phyloP scores from a whole-genome alignment of 2,329 filamentous ascomycete species.

The Neofusicoccum cordaticola region DNA sequence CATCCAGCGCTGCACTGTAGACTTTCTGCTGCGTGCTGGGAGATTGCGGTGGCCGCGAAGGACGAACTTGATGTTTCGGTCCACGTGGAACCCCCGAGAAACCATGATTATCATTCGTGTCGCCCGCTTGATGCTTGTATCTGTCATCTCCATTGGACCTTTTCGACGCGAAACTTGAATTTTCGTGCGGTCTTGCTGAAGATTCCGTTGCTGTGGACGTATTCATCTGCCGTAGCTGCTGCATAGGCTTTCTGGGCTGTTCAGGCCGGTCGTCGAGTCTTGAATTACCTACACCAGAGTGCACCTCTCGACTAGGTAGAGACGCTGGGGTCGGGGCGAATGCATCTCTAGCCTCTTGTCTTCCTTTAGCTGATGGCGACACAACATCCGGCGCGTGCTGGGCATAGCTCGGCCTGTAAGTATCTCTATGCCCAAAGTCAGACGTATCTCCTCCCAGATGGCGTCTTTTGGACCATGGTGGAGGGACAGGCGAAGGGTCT shows the following conservation, averaged over 20 bases:
- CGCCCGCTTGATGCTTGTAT: neutral
- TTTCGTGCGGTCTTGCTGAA: neutral
- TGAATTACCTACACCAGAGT: neutral
- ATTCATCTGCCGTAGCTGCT: neutral
- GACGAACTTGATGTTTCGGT: neutral
- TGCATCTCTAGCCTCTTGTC: neutral
- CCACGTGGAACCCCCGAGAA: neutral
- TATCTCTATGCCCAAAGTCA: neutral
- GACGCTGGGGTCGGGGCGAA: neutral
- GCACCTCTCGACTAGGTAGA: neutral
- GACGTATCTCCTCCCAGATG: neutral
- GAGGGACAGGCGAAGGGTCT: neutral
- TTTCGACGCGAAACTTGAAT: neutral
- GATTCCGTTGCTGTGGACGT: neutral
- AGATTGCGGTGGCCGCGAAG: neutral
- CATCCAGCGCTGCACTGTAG: neutral
- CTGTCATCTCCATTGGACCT: neutral
- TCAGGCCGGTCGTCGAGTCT: neutral
- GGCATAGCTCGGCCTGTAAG: slow-evolving; percentile 1
- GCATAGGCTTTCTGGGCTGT: neutral
- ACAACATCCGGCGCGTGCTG: neutral
- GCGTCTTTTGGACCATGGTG: neutral
- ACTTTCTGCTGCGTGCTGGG: neutral
- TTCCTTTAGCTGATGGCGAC: neutral
- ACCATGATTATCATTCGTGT: neutral